These are phyloP conservation scores for Exophiala alcalophila DNA, from an alignment of 2,329 filamentous ascomycete genomes.

Conservation along the genomic window DNA sequence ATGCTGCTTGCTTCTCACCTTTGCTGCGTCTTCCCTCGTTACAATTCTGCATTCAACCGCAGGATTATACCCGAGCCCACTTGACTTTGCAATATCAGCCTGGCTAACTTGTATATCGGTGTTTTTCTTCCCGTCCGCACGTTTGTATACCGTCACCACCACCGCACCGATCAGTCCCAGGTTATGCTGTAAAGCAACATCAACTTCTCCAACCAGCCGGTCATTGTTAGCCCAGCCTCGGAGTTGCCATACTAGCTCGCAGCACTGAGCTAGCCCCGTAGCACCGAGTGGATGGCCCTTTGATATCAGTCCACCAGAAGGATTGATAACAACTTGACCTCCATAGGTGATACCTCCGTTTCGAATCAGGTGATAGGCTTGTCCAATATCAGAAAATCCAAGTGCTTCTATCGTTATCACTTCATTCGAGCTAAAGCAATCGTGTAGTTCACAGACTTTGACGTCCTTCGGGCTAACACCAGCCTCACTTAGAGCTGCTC, in stretches of 20 bases:
- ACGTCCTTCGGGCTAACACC: slow-evolving; percentile 64
- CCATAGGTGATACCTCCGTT: slow-evolving; percentile 89
- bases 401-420: slow-evolving; percentile 86
- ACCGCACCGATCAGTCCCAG: slow-evolving; percentile 85
- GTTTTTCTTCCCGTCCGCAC: slow-evolving; percentile 67
- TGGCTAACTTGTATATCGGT: slow-evolving; percentile 57
- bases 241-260: slow-evolving; percentile 94
- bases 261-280: slow-evolving; percentile 88
- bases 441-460: slow-evolving; percentile 86
- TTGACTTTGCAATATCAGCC: slow-evolving; percentile 62
- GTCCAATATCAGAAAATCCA: slow-evolving; percentile 73
- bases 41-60: slow-evolving; percentile 85
- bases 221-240: slow-evolving; percentile 93
- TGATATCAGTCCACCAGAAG: slow-evolving; percentile 87
- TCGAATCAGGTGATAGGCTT: slow-evolving; percentile 87
- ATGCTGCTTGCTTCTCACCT: slow-evolving; percentile 66
- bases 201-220: slow-evolving; percentile 64
- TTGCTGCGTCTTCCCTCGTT: slow-evolving; percentile 68
- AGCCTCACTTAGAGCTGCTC: slow-evolving; percentile 69
- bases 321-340: too few species aligned
- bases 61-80: slow-evolving; percentile 81
- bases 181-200: slow-evolving; percentile 82
- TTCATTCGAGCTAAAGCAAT: slow-evolving; percentile 97
- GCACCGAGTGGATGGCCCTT: slow-evolving; percentile 94
- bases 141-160: slow-evolving; percentile 84